Percentiles rank a stretch among this genome's conserved stretches.
phyloP scores from a whole-genome alignment of 441 rosid genomes.

The Gossypium trilobum region DNA sequence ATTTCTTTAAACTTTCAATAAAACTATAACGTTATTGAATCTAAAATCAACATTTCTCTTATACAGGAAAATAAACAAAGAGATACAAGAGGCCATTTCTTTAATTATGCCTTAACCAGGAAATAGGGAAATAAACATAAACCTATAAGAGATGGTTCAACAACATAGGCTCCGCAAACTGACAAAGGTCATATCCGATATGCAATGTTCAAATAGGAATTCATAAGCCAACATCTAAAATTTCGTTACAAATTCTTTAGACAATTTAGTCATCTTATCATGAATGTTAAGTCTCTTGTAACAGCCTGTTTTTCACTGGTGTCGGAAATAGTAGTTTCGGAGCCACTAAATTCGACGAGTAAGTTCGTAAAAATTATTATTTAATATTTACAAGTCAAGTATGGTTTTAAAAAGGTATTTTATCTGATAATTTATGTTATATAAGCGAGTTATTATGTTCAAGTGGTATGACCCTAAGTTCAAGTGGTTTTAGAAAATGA shows the following conservation, averaged over 20 bases:
- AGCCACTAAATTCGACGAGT: no score
- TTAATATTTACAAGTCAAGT: no score
- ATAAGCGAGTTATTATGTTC: no score
- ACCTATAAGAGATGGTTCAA: constrained; percentile 77
- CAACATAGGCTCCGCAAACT: constrained; percentile 76
- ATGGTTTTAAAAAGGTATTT: no score
- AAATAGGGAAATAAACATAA: constrained; percentile 8
- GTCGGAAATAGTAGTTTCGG: accelerated
- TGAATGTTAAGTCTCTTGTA: background rate
- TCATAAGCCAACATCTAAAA: constrained; percentile 13
- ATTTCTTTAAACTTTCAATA: background rate
- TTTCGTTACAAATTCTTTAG: constrained; percentile 1
- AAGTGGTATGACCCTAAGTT: no score
- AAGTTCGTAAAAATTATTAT: no score
- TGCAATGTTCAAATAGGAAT: constrained; percentile 35
- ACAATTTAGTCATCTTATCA: background rate
- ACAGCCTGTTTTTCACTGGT: no score
- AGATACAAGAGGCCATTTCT: background rate
- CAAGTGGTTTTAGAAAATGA: no score
- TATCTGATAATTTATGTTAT: no score
- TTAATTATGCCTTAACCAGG: background rate
- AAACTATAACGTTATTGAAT: background rate
- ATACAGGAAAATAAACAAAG: background rate
- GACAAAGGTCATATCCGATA: constrained; percentile 81
- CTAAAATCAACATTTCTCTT: background rate